phyloP scores from a whole-genome alignment of 2,329 filamentous ascomycete genomes.

The Cyclaneusma minus region DNA sequence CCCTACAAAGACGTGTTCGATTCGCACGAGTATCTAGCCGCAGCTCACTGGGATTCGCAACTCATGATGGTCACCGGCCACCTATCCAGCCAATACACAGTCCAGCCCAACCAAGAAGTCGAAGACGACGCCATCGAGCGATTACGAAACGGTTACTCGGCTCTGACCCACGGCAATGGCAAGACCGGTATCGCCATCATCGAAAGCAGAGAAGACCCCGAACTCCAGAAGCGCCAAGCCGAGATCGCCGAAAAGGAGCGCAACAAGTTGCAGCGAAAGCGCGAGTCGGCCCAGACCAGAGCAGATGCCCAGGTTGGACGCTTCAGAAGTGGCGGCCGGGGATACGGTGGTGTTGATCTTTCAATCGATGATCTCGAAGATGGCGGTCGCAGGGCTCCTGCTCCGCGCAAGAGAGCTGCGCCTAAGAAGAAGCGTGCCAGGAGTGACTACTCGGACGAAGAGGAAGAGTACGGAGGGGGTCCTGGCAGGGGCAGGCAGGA shows the following conservation, averaged over 20 bases:
- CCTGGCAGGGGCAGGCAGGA: conserved; percentile 41
- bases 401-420: conserved; percentile 36
- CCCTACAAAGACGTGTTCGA: conserved; percentile 53
- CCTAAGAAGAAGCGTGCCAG: conserved; percentile 35
- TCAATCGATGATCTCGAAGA: conserved; percentile 58
- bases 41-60: conserved; percentile 52
- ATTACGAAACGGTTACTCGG: conserved; percentile 51
- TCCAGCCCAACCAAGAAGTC: conserved; percentile 50
- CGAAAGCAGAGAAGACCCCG: conserved; percentile 56
- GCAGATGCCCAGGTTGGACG: conserved; percentile 40
- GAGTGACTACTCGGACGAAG: conserved; percentile 59
- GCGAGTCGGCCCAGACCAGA: conserved; percentile 51
- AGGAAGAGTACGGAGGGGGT: too few relatives aligned
- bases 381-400: conserved; percentile 29
- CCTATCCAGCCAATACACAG: conserved; percentile 55
- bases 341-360: conserved; percentile 38
- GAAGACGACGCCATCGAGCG: conserved; percentile 58
- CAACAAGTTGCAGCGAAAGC: conserved; percentile 46
- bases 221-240: conserved; percentile 57
- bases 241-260: conserved; percentile 63
- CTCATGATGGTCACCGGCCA: conserved; percentile 61
- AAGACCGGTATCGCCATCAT: conserved; percentile 51
- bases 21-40: conserved; percentile 61
- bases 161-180: conserved; percentile 39
- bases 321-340: conserved; percentile 20